Conservation (phyloP, 805 yeast species). For the Sugiyamaella valdiviana region DNA sequence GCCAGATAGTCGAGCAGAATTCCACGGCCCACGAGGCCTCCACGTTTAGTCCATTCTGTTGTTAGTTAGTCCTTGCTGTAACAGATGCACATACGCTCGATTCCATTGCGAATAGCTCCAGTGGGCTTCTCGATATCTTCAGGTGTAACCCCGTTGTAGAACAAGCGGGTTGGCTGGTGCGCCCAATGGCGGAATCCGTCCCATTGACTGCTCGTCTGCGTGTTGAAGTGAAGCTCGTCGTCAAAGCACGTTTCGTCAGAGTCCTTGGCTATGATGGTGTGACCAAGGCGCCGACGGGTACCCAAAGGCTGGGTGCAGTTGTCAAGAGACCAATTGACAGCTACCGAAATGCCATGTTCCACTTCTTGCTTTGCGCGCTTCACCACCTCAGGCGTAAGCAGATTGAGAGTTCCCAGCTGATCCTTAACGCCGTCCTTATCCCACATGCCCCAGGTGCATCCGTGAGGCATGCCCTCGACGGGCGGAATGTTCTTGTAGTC, state of each 20-base stretch:
- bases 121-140: slow-evolving; percentile 18
- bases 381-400: slow-evolving; percentile 11
- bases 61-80: not conserved
- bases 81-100: slow-evolving; percentile 3
- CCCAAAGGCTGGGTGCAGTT: slow-evolving; percentile 9
- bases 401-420: slow-evolving; percentile 12
- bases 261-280: slow-evolving; percentile 1
- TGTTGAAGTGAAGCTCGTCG: slow-evolving; percentile 28
- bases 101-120: slow-evolving; percentile 12
- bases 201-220: slow-evolving; percentile 32
- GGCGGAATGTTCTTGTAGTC: slow-evolving; percentile 8
- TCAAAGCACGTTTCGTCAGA: slow-evolving; percentile 18
- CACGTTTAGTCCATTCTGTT: slow-evolving; percentile 21
- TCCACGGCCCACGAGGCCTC: slow-evolving; percentile 33
- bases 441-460: slow-evolving; percentile 18
- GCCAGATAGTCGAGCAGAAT: slow-evolving; percentile 29
- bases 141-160: slow-evolving; percentile 24
- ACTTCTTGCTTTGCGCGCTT: slow-evolving; percentile 9
- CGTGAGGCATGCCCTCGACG: slow-evolving; percentile 14
- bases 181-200: slow-evolving; percentile 31
- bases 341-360: slow-evolving; percentile 12
- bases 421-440: slow-evolving; percentile 14
- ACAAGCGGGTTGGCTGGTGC: slow-evolving; percentile 17
- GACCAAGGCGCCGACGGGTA: slow-evolving; percentile 2
- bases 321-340: slow-evolving; percentile 15